Base-by-base conservation (phyloP, 2,329 filamentous ascomycete species). In the Aureobasidium lini region DNA sequence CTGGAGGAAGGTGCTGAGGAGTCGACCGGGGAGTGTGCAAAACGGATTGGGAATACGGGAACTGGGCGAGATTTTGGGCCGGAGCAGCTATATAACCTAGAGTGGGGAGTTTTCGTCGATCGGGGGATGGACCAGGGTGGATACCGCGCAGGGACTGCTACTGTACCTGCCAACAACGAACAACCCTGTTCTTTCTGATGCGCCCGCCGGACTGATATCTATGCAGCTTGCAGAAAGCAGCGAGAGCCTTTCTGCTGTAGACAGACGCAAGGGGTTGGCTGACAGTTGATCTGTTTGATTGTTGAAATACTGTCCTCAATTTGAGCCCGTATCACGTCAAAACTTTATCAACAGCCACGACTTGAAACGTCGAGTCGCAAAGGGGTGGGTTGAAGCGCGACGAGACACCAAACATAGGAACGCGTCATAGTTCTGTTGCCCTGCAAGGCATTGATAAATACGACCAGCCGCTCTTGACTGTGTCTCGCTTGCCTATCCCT, bases 331-430 rank as follows among this genome's bases (percentile, higher is more conserved):
- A 56, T 46, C 52, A 56, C 52, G 52, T 56, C 52, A 56, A 46
- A 56, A 56, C n/a, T 36, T 31, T 37, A 44, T 36, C n/a, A 9
- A 37, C 37, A 43, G 50, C 34, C 37, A 54, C 50, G 37, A 54
- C 50, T 29, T 56, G 52, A 56, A 56, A 56, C 52, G 52, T 43
- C 52, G 52, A 56, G 40, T 46, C 42, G 52, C 52, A 56, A 56
- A 56, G 52, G 52, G 52, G 52, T 46, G 16, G 23, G 52, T 56
- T 56, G 52, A 56, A 18, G 16, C 34, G 34, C 37, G 15, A 18
- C 29, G 28, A 28, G 28, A 32, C 50, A 15, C n/a, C 52, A 56
- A 44, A 56, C 52, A 56, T 13, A 56, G 16, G 52, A 46, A 56
- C 54, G 54, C 54, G 54, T 57, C 54, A 57, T 57, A 28, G 42